Base-by-base conservation (phyloP, 116 monocot genomes). In the Posidonia oceanica region DNA sequence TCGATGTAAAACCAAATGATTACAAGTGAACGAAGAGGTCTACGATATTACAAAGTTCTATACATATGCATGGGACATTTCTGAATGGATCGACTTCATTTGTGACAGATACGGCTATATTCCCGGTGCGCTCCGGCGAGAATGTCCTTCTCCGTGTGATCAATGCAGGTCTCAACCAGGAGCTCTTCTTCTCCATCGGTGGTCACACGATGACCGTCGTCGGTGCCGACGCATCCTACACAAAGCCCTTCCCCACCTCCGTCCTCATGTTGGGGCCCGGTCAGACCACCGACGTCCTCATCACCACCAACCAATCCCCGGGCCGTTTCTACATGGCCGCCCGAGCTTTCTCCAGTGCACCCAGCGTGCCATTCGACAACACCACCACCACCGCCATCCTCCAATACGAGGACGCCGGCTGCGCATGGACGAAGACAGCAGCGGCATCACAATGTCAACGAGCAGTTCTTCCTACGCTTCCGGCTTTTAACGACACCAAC, bases 361-460 rank as follows among this genome's bases (percentile, higher is more conserved):
- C 79, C 66, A 71, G 69, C 13, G 75, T 78, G 20, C 53, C 87
- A 16, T 94, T 90, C 59, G 90, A 85, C 80, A 86, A 90, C 85
- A 94, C 90, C 71, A 94, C 94, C 58, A 82, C 94, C 57, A 88
- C 90, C 38, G 94, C 94, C 59, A 74, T 90, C 72, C 74, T 90
- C 66, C 41, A 84, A 51, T 90, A 86, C 71, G 71, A 15, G 40
- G 39, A 38, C 7, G 15, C 14, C 36, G 23, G 61, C 62, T 65
- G 52, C 69, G 39, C 64, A 59, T 73, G 11, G 17, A 60, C 23
- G 14, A 75, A 29, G 75, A 76, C 16, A 18, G 5, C 62, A 54
- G 8, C 68, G 2, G 11, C 63, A 2, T 48, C 36, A 13, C 61
- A 29, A 40, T 63, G 36, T 78, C 75, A 10, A 60, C 72, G 66